A percentile compares a stretch with the other conserved stretches of the same genome.
Conservation (phyloP, 768 basidiomycete genomes). For the Hygrophoropsis aurantiaca region DNA sequence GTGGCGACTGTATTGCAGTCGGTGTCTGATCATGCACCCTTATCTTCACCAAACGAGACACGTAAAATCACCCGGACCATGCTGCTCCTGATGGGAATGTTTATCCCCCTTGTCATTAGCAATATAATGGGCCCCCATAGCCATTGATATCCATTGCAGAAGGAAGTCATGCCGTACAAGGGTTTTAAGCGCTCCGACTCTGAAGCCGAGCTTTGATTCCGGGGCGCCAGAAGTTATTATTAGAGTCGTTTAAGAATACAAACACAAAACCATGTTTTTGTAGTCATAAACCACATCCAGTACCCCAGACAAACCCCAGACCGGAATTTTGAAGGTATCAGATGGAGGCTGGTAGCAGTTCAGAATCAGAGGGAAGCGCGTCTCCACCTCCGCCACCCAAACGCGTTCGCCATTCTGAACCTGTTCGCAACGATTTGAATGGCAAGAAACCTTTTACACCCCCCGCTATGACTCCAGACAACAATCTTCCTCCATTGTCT, state of each 20-base stretch:
- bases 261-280: too few relatives aligned
- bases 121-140: slow-evolving; percentile 61
- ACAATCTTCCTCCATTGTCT: slow-evolving; percentile 60
- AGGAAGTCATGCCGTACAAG: too few relatives aligned
- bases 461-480: slow-evolving; percentile 24
- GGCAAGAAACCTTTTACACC: slow-evolving; percentile 16
- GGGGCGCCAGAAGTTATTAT: too few relatives aligned
- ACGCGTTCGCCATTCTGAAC: slow-evolving; percentile 35
- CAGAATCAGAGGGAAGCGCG: slow-evolving; percentile 26
- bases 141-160: background rate
- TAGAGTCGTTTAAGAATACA: too few relatives aligned
- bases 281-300: too few relatives aligned
- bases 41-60: slow-evolving; percentile 38
- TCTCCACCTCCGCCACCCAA: slow-evolving; percentile 33
- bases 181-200: too few relatives aligned
- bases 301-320: too few relatives aligned
- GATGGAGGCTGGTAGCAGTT: too few relatives aligned
- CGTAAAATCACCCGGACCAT: slow-evolving; percentile 44
- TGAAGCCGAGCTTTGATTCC: too few relatives aligned
- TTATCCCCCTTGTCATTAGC: slow-evolving; percentile 64
- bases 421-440: slow-evolving; percentile 27
- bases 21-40: slow-evolving; percentile 49
- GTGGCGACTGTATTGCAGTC: slow-evolving; percentile 91
- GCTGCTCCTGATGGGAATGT: slow-evolving; percentile 67
- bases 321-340: too few relatives aligned